Conservation (phyloP, 2,329 filamentous ascomycete species). For the Juglanconis juglandina region DNA sequence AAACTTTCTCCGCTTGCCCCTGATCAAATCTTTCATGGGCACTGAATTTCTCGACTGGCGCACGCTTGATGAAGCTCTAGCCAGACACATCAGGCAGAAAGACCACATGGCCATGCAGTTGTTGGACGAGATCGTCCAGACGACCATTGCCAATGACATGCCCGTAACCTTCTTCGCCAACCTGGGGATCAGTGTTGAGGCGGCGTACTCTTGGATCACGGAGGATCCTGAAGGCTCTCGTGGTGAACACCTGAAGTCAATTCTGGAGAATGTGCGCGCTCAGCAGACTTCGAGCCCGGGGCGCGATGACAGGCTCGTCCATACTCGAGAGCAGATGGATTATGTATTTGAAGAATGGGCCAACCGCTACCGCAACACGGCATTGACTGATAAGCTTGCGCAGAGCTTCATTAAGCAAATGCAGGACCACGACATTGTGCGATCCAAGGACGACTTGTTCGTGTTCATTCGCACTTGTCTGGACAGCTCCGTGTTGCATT, state of each 20-base stretch:
- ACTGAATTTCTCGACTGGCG: conserved; percentile 62
- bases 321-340: conserved; percentile 78
- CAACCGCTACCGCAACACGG: conserved; percentile 72
- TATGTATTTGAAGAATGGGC: conserved; percentile 98
- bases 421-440: conserved; percentile 69
- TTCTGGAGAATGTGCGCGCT: conserved; percentile 41
- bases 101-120: conserved; percentile 74
- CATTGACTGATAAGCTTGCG: conserved; percentile 68
- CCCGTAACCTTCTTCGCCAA: conserved; percentile 79
- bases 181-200: conserved; percentile 78
- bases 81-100: conserved; percentile 67
- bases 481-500: conserved; percentile 73
- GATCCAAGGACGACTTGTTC: conserved; percentile 70
- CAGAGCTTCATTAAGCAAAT: conserved; percentile 81
- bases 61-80: conserved; percentile 67
- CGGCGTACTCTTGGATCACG: conserved; percentile 74
- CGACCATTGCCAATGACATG: conserved; percentile 72
- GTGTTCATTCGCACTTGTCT: conserved; percentile 78
- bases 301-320: conserved; percentile 52
- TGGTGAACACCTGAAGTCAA: conserved; percentile 70
- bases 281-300: conserved; percentile 42
- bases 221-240: conserved; percentile 65
- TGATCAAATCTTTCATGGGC: conserved; percentile 55
- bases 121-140: conserved; percentile 74
- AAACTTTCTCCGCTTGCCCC: conserved; percentile 53